Evolutionary conservation across 2,329 filamentous ascomycete species (phyloP).

Genomic region (Nectriaceae sp.): DNA sequence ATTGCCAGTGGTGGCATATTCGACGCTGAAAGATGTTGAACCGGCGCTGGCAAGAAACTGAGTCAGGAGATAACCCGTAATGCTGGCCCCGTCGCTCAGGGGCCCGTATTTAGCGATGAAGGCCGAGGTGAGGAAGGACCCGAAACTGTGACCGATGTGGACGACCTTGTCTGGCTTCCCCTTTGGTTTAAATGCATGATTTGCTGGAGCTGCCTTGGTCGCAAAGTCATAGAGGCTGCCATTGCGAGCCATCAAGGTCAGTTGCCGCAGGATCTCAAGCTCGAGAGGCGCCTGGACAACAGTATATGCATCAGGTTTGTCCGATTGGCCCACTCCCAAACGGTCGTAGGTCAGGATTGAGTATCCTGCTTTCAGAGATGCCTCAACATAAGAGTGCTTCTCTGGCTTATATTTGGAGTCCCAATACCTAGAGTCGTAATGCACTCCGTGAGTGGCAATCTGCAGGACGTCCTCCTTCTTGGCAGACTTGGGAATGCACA

Average conservation of each 20-base stretch:
- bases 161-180: constrained; percentile 40
- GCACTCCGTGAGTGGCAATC: constrained; percentile 40
- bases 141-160: constrained; percentile 61
- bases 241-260: constrained; percentile 38
- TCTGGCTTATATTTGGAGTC: constrained; percentile 52
- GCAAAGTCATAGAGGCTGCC: constrained; percentile 30
- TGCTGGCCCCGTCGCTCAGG: constrained; percentile 53
- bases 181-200: constrained; percentile 16
- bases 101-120: constrained; percentile 50
- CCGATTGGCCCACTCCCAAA: constrained; percentile 54
- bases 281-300: constrained; percentile 41
- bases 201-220: constrained; percentile 13
- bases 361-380: constrained; percentile 53
- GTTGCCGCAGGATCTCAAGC: constrained; percentile 37
- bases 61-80: constrained; percentile 51
- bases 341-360: constrained; percentile 58
- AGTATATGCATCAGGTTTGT: constrained; percentile 39
- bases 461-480: constrained; percentile 30
- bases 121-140: constrained; percentile 53
- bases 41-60: constrained; percentile 14
- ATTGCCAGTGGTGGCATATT: constrained; percentile 21
- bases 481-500: constrained; percentile 15
- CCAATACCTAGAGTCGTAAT: constrained; percentile 49
- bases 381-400: constrained; percentile 58
- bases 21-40: constrained; percentile 16